Evolutionary conservation across 768 basidiomycete genomes (phyloP).

Genomic region (Lentinula sp.): DNA sequence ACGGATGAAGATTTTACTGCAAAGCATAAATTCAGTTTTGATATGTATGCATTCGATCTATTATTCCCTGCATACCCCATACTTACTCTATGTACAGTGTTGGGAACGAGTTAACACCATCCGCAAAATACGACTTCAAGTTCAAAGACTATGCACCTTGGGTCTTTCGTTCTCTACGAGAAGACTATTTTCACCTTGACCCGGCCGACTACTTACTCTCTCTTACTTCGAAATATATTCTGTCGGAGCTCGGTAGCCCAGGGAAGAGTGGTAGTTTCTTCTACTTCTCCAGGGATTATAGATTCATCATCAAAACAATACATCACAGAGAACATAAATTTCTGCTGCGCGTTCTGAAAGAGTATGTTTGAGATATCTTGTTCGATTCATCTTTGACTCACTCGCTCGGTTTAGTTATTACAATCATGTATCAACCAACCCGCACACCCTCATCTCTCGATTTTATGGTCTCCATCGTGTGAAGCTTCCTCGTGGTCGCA

Average conservation of each 20-base stretch:
- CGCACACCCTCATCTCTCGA: constrained; percentile 87
- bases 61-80: background rate
- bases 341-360: constrained; percentile 73
- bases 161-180: constrained; percentile 94
- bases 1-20: constrained; percentile 84
- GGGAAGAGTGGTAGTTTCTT: constrained; percentile 99
- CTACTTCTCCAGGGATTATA: constrained; percentile 97
- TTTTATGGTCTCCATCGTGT: constrained; percentile 98
- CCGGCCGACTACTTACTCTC: constrained; percentile 97
- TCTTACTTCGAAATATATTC: constrained; percentile 94
- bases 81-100: constrained; percentile 43
- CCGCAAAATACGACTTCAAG: constrained; percentile 98
- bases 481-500: constrained; percentile 86
- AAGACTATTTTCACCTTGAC: constrained; percentile 91
- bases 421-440: constrained; percentile 80
- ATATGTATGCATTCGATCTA: constrained; percentile 61
- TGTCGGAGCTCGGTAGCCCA: constrained; percentile 95
- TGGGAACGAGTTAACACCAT: constrained; percentile 97
- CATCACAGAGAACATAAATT: constrained; percentile 93
- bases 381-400: background rate
- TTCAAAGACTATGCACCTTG: constrained; percentile 99
- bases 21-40: constrained; percentile 93
- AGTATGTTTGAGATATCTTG: constrained; percentile 12
- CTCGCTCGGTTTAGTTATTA: constrained; percentile 43
- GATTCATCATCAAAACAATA: constrained; percentile 99